Evolutionary conservation across 2,329 filamentous ascomycete genomes (phyloP).

Genomic region (Xylaria multiplex): DNA sequence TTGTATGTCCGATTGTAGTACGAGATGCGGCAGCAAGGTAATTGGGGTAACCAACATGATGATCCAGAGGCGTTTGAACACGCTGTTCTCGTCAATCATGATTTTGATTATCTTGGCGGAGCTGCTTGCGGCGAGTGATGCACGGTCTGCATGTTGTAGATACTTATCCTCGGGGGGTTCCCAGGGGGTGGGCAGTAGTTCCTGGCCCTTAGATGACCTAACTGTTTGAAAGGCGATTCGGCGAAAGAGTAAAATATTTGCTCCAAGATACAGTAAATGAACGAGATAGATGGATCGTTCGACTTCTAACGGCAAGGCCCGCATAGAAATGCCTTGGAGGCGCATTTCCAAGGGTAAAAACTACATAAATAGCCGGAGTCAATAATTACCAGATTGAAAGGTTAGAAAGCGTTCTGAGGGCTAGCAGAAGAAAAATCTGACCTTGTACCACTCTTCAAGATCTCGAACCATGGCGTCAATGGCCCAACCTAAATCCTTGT

Average conservation of each 20-base stretch:
- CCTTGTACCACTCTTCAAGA: constrained; percentile 1
- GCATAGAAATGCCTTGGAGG: not conserved
- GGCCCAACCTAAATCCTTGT: not conserved
- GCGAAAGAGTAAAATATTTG: constrained; percentile 10
- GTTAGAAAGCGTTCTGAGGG: too few relatives aligned
- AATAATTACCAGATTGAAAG: too few relatives aligned
- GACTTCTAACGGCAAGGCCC: not conserved
- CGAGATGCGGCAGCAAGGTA: too few relatives aligned
- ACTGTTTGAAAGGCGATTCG: not conserved
- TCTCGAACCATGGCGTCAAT: not conserved
- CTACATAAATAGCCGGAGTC: too few relatives aligned
- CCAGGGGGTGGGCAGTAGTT: not conserved
- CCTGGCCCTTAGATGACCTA: not conserved
- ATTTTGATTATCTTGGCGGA: constrained; percentile 7
- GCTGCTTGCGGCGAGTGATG: not conserved
- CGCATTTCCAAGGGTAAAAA: not conserved
- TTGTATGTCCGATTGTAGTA: too few relatives aligned
- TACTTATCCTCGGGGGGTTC: not conserved
- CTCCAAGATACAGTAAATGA: constrained; percentile 5
- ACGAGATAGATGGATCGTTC: constrained; percentile 7
- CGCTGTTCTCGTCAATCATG: constrained; percentile 3
- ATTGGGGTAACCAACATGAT: constrained; percentile 3
- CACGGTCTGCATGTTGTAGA: constrained; percentile 4
- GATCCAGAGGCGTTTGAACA: constrained; percentile 5
- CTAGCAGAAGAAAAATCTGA: too few relatives aligned